A percentile compares a stretch with the other conserved stretches of the same genome.
These are phyloP conservation scores for Phytophthora syringae DNA, from an alignment of 352 stramenopile genomes.

Conservation along the genomic window DNA sequence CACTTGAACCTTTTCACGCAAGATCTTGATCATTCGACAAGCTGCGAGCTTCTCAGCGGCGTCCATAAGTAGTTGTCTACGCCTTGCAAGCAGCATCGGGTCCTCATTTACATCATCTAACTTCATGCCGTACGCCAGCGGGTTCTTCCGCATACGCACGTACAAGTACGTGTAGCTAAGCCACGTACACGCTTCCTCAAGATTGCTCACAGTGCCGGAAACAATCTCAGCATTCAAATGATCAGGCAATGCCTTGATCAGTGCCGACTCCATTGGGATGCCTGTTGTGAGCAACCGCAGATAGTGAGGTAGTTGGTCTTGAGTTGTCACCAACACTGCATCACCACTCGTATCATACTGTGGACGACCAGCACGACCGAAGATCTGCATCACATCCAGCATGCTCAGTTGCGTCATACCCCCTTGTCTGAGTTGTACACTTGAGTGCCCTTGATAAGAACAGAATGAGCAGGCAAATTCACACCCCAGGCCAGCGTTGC, in stretches of 20 bases:
- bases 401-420: conserved; percentile 98
- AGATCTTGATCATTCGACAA: conserved; percentile 87
- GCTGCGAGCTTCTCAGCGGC: conserved; percentile 77
- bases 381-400: conserved; percentile 99
- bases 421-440: conserved; percentile 99
- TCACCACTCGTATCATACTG: conserved; percentile 99
- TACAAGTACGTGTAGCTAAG: conserved; percentile 99
- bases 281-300: conserved; percentile 95
- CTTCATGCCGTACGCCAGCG: conserved; percentile 97
- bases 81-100: conserved; percentile 78
- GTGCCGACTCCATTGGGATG: conserved; percentile 97
- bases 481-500: conserved; percentile 99
- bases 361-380: conserved; percentile 97
- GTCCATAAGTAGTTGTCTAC: conserved; percentile 75
- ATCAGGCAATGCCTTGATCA: conserved; percentile 99
- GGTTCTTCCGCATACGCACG: conserved; percentile 98
- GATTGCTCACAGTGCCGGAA: conserved; percentile 97
- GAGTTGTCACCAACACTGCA: conserved; percentile 98
- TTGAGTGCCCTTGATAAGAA: conserved; percentile 99
- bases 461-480: conserved; percentile 98
- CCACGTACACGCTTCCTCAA: conserved; percentile 97
- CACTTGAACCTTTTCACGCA: conserved; percentile 59
- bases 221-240: conserved; percentile 99
- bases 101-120: conserved; percentile 93
- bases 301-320: conserved; percentile 94